Evolutionary conservation across 306 rosid genomes (phyloP), one percentile per base, ranked within the genome.

Genomic region (Nissolia schottii): DNA sequence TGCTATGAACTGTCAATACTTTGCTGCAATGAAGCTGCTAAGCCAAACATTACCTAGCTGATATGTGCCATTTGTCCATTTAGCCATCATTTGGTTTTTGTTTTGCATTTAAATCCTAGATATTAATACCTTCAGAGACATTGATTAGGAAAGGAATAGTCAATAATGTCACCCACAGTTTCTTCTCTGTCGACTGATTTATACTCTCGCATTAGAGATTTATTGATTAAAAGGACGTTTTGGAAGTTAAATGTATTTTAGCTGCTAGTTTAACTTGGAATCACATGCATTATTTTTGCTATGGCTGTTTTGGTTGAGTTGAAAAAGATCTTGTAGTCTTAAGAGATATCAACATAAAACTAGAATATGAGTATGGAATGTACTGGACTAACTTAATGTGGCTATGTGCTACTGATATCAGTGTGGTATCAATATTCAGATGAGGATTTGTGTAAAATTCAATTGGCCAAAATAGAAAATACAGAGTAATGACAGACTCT

Each of bases 271-370:
- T 59, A 19, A 49, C 31, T 29, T 57, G 8, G 63, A 29, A 54
- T 51, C 41, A 55, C 41, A 37, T 19, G 10, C 29, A n/a, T 50
- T 67, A 35, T 59, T 67, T 55, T 56, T 29, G 15, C 24, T 15
- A 55, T 66, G 49, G 73, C 55, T 74, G 27, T 43, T 71, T 54
- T 60, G 68, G 15, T 65, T 58, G 24, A 65, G 56, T 67, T 70
- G 1, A 23, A 50, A 54, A 51, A 27, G 73, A 32, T 34, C 28
- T 58, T 58, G 34, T 25, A 3, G 67, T 45, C 31, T 23, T 16
- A 18, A 38, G 23, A 61, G 64, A 37, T n/a, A 64, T 15, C 49
- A 63, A 22, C 29, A 24, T 8, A 67, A 67, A 73, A 20, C 43
- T 50, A 14, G 55, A 63, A 50, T 74, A 38, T 12, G 22, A 54